Evolutionary conservation across 176 grass and related monocot genomes (phyloP), one percentile per base, ranked within the genome.

Genomic region (Pharus latifolius): DNA sequence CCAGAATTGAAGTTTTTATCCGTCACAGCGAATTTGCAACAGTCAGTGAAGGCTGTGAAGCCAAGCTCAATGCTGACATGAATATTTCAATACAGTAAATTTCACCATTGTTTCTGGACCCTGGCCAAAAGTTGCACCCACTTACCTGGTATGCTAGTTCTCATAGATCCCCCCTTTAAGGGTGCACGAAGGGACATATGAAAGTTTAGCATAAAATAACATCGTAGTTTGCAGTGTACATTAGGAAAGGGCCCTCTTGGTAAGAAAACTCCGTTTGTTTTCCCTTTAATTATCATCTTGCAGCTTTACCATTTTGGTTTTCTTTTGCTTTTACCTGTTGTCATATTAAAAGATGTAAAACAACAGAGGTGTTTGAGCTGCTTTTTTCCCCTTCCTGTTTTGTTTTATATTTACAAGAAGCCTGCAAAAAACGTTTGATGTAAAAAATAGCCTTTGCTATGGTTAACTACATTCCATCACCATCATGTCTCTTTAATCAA

Each of bases 371-470:
- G 53, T 66, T 32, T 37, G 67, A 77, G 41, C 52, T 76, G 31
- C 67, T 70, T 75, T 59, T n/a, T 28, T 57, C 63, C 25, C 23
- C 3, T 52, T 44, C n/a, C 58, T 49, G 42, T 71, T 60, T 77
- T 62, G 49, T 89, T 84, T 89, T 81, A 57, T 81, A 50, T 60
- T 41, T 38, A 67, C 72, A 84, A 62, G 77, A 62, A 62, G 66
- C 65, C 47, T 51, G 72, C 65, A 30, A 63, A n/a, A 55, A 77
- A 68, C 19, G 53, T 77, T 67, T 56, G 62, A 69, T 27, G 29
- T 49, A 45, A 56, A 41, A 55, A 49, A 35, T 0, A 5, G 11
- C 57, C 10, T 30, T n/a, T 63, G 54, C 15, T 80, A 13, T 57
- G 24, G 61, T 31, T 72, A 61, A 67, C 43, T 70, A 67, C 63